phyloP scores from a whole-genome alignment of 192 early-diverging fungal species.

The Backusella tuberculispora region DNA sequence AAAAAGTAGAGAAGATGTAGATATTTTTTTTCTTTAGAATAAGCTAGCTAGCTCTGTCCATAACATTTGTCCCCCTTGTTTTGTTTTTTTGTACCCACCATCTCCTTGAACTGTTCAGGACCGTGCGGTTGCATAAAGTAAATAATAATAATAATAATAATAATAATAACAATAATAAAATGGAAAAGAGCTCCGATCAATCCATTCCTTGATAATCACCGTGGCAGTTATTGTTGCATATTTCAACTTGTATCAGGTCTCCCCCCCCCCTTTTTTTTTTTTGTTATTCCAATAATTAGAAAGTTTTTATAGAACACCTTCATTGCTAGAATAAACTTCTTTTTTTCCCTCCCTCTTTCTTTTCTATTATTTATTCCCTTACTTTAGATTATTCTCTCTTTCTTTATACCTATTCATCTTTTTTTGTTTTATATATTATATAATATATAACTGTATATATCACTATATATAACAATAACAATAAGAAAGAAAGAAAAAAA shows the following conservation, averaged over 20 bases:
- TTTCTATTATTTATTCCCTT: not conserved
- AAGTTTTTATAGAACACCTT: conserved; percentile 1
- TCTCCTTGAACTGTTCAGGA: not conserved
- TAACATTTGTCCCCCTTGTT: not conserved
- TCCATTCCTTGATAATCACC: conserved; percentile 28
- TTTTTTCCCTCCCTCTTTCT: not conserved
- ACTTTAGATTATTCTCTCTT: no score
- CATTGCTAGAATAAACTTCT: not conserved
- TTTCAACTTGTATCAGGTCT: conserved; percentile 12
- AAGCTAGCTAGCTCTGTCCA: not conserved
- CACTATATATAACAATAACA: not conserved
- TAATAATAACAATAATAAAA: not conserved
- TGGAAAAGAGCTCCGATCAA: conserved; percentile 23
- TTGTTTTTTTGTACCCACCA: not conserved
- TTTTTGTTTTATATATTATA: not conserved
- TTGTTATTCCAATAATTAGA: not conserved
- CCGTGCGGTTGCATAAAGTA: conserved; percentile 25
- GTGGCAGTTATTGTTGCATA: conserved; percentile 14
- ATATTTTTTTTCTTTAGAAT: not conserved
- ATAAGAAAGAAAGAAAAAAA: not conserved
- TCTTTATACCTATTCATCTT: not conserved
- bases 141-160: conserved; percentile 7
- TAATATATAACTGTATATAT: not conserved
- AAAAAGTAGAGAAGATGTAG: not conserved
- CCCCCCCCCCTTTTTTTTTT: conserved; percentile 3